Evolutionary conservation across 495 filamentous ascomycete species (phyloP), one percentile per base, ranked within the genome.

Genomic region (Hypoxylon fuscum): DNA sequence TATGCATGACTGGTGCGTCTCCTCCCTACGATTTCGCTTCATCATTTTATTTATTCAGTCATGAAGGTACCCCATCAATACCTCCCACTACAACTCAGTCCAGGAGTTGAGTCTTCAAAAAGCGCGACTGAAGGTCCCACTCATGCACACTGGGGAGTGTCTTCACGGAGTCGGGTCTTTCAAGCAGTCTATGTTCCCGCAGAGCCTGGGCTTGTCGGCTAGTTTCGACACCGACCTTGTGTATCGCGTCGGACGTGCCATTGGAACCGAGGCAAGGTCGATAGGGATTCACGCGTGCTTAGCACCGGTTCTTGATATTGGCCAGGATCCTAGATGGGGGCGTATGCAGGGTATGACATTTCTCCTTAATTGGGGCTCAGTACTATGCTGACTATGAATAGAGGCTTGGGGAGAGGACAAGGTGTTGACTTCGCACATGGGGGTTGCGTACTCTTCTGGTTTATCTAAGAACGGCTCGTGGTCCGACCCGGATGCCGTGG

Each of bases 341-440:
- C 67, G 77, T 37, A 73, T 78, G 62, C 71, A 70, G 68, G 68
- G 71, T 74, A 59, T 23, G 61, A 8, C 21, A 18, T 29, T 14
- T 20, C 5, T 2, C 3, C 6, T 41, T 32, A 25, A 0, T 46
- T 22, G n/a, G 22, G 4, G 42, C 18, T 3, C 20, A 22, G n/a
- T n/a, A 9, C 20, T 40, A 12, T 17, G 32, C 32, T 65, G 37
- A 66, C 44, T 3, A 2, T 8, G 17, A 7, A 48, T 58, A 68
- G 76, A 78, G 68, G 71, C 68, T 11, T 80, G 74, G 72, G 77
- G 76, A n/a, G 77, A 79, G 50, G 77, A 79, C 40, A 76, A 72
- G 52, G 62, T 77, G 4, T 64, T 78, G 15, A 78, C 75, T 0
- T 71, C 74, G 18, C 67, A 74, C 18, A 76, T 79, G 68, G 76